Conservation (phyloP, 306 rosid genomes). For the Medicago lupulina region DNA sequence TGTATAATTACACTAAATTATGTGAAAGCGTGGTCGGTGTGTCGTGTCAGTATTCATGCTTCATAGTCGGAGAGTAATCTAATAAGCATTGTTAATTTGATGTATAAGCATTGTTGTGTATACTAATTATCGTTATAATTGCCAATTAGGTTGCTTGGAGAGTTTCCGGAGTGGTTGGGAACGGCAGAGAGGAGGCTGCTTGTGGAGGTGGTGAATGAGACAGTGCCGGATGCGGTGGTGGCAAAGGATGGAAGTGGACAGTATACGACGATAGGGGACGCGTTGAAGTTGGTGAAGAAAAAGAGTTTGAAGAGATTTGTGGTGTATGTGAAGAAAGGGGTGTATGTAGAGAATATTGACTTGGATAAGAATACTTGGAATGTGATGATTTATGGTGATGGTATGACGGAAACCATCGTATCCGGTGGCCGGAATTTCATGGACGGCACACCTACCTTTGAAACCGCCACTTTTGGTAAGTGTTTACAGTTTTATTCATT, state of each 20-base stretch:
- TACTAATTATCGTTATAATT: no score
- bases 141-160: constrained; percentile 43
- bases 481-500: background rate
- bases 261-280: constrained; percentile 55
- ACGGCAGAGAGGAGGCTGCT: constrained; percentile 71
- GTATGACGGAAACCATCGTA: constrained; percentile 65
- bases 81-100: no score
- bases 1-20: no score
- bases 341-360: constrained; percentile 69
- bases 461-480: constrained; percentile 87
- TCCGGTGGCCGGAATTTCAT: constrained; percentile 61
- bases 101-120: no score
- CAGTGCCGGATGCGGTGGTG: constrained; percentile 54
- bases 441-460: constrained; percentile 80
- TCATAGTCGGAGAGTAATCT: no score
- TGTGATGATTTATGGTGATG: constrained; percentile 90
- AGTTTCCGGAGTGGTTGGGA: constrained; percentile 77
- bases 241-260: constrained; percentile 76
- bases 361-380: constrained; percentile 86
- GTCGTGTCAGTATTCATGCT: no score
- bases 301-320: constrained; percentile 62
- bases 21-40: no score
- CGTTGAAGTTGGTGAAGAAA: constrained; percentile 61
- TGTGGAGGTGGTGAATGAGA: constrained; percentile 20
- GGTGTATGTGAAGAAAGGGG: constrained; percentile 80